Evolutionary conservation across 2,329 filamentous ascomycete species (phyloP).

Genomic region (Trichoderma semiorbis): DNA sequence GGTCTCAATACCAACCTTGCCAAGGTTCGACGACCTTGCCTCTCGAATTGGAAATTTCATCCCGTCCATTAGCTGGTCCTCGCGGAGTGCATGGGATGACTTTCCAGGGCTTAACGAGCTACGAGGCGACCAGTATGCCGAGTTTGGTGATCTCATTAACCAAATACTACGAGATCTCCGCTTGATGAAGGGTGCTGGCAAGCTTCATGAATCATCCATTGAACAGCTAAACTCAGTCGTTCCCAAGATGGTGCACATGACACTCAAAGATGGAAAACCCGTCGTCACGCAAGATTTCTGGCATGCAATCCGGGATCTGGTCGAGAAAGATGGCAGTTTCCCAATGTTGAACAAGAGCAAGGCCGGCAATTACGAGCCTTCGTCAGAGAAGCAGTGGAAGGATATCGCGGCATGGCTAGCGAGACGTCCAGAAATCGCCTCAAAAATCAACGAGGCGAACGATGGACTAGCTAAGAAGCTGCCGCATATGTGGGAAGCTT

Average conservation of each 20-base stretch:
- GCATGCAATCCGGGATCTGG: conserved; percentile 56
- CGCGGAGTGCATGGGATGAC: conserved; percentile 23
- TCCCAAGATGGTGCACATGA: conserved; percentile 56
- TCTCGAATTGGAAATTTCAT: conserved; percentile 21
- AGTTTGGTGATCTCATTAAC: conserved; percentile 25
- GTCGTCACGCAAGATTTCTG: conserved; percentile 62
- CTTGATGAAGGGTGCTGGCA: conserved; percentile 28
- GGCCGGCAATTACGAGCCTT: conserved; percentile 35
- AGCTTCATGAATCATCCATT: conserved; percentile 38
- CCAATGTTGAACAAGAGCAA: conserved; percentile 42
- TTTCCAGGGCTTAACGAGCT: not conserved
- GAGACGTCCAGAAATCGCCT: conserved; percentile 31
- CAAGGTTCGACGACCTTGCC: not conserved
- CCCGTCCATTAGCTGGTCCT: conserved; percentile 29
- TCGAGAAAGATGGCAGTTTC: conserved; percentile 47
- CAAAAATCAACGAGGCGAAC: conserved; percentile 30
- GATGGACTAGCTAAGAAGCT: conserved; percentile 30
- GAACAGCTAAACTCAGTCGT: conserved; percentile 47
- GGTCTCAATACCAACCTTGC: not conserved
- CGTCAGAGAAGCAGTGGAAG: conserved; percentile 47
- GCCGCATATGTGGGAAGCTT: conserved; percentile 47
- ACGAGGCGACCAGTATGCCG: conserved; percentile 21
- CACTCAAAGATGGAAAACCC: conserved; percentile 48
- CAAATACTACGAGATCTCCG: conserved; percentile 23
- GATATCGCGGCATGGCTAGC: conserved; percentile 43